Percentiles rank a stretch among this genome's conserved stretches.
Conservation (phyloP, 176 grass and related monocot genomes). For the Echinochloa phyllopogon region DNA sequence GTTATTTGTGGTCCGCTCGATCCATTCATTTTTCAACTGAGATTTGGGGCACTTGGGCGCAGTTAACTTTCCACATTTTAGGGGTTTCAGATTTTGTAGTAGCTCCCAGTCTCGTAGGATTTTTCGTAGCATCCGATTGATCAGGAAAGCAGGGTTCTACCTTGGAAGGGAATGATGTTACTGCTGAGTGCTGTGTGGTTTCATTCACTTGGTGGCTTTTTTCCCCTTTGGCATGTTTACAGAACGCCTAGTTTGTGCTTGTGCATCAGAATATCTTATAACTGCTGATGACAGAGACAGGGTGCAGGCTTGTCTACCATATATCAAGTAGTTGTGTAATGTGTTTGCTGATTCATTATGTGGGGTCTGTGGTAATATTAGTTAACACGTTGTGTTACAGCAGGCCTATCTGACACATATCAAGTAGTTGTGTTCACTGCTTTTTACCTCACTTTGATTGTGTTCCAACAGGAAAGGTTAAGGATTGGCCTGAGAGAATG, state of each 20-base stretch:
- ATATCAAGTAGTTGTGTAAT: background rate
- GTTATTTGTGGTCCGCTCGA: background rate
- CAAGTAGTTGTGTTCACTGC: background rate
- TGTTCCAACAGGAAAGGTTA: slow-evolving; percentile 33
- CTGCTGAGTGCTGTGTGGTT: background rate
- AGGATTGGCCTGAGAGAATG: slow-evolving; percentile 41
- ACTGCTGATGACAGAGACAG: background rate
- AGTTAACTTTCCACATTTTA: background rate
- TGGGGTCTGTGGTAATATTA: background rate
- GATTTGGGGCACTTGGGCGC: background rate
- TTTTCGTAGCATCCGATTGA: background rate
- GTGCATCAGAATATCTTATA: background rate
- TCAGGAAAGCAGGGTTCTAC: background rate
- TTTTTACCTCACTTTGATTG: slow-evolving; percentile 31
- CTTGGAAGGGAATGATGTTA: background rate
- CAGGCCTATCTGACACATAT: background rate
- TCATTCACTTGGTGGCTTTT: background rate
- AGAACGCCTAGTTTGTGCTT: background rate
- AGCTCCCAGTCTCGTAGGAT: background rate
- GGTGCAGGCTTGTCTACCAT: background rate
- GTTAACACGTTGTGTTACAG: background rate
- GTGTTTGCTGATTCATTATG: slow-evolving; percentile 24
- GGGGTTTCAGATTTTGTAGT: background rate
- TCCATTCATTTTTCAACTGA: background rate
- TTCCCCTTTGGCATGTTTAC: background rate